Percentiles rank a stretch among this genome's conserved stretches.
These are phyloP conservation scores for Kandelia obovata DNA, from an alignment of 345 rosid genomes.

Conservation along the genomic window DNA sequence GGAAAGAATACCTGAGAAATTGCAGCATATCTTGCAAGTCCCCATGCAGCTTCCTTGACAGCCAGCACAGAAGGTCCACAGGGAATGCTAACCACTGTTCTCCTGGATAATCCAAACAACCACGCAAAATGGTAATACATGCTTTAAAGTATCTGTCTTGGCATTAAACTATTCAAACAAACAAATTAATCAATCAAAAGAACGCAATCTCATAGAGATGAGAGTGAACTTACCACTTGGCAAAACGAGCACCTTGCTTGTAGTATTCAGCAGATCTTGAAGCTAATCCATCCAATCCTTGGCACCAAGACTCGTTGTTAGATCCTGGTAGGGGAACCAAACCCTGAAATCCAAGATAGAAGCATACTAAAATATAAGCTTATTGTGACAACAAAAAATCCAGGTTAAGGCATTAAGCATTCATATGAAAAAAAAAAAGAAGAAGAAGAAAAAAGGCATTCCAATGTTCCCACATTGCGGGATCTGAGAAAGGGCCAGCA, in stretches of 20 bases:
- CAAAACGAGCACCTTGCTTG: constrained; percentile 99
- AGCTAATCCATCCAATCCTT: constrained; percentile 97
- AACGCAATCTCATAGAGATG: background rate
- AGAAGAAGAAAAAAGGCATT: background rate
- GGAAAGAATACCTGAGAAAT: constrained; percentile 66
- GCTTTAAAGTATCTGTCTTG: background rate
- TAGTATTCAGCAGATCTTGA: constrained; percentile 97
- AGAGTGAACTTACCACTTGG: constrained; percentile 64
- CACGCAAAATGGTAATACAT: background rate
- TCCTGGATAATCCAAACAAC: constrained; percentile 44
- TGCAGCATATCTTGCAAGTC: constrained; percentile 92
- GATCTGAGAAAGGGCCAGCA: too few species aligned
- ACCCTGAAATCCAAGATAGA: constrained; percentile 47
- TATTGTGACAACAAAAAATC: background rate
- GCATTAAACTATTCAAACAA: background rate
- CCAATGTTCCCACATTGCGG: too few species aligned
- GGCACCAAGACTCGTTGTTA: constrained; percentile 98
- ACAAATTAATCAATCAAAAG: background rate
- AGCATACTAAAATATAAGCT: background rate
- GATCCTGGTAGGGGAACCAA: constrained; percentile 91
- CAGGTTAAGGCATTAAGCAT: background rate
- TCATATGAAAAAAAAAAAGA: background rate
- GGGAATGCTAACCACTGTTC: constrained; percentile 94
- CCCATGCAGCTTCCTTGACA: constrained; percentile 99
- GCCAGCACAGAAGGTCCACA: constrained; percentile 97